Base-by-base conservation (phyloP, 371 early-diverging fungal species). In the Mortierella sp. region DNA sequence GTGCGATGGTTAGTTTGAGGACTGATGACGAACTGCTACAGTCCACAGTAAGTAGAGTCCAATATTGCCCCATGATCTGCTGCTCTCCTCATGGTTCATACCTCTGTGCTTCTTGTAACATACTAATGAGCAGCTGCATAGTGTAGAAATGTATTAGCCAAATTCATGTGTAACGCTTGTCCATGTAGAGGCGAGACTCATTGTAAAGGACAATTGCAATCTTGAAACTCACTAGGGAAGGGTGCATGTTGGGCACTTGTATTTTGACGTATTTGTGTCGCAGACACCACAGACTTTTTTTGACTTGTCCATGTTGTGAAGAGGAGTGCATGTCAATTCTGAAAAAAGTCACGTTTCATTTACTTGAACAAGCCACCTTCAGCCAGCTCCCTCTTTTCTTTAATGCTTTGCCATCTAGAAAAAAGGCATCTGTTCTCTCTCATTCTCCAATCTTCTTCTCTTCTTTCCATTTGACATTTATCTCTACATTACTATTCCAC, bases 51-150 rank as follows among this genome's bases (percentile, higher is more conserved):
- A 15, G 5, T 26, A 10, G 31, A n/a, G 26, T 54, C 28, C 28
- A 17, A 22, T n/a, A 13, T 31, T 13, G 6, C 34, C 34, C 23
- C 3, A 17, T 49, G 2, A 8, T 34, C 15, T 34, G 17, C 23
- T 17, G n/a, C n/a, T n/a, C n/a, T n/a, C n/a, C n/a, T n/a, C n/a
- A n/a, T 40, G 7, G 26, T 13, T 1, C 0, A 37, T 80, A 80
- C 80, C 80, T 71, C 75, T 80, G 59, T 80, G 80, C n/a, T 66
- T 66, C 61, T 80, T 80, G 58, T 80, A 80, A 26, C 80, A 80
- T 13, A 22, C 75, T 70, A 80, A 47, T 53, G 80, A 80, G 53
- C 80, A 80, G 47, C 80, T 80, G 49, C 8, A 35, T 3, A 55
- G 32, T 37, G 42, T 6, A 4, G 35, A 47, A 17, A 31, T 10